Percentiles rank a stretch among this genome's conserved stretches.
These are phyloP conservation scores for Penicillium soppii DNA, from an alignment of 495 filamentous ascomycete genomes.

Conservation along the genomic window DNA sequence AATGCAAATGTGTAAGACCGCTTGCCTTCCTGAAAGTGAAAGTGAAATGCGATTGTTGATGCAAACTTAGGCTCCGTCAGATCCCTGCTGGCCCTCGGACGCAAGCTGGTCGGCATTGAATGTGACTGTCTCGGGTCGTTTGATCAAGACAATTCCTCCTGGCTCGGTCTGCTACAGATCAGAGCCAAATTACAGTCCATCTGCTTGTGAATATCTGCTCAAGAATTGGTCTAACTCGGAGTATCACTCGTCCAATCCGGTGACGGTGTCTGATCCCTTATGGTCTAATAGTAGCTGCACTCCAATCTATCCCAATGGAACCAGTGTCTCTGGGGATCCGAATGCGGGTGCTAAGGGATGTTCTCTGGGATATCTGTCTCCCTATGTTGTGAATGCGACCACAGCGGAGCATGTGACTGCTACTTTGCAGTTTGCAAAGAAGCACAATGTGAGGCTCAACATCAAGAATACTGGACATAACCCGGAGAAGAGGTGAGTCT, in stretches of 20 bases:
- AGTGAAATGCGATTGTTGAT: no score
- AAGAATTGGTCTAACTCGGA: neutral
- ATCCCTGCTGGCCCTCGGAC: slow-evolving; percentile 23
- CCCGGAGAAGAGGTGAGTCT: slow-evolving; percentile 6
- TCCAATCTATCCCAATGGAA: slow-evolving; percentile 24
- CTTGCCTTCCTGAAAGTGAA: no score
- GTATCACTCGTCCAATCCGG: neutral
- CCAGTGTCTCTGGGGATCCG: slow-evolving; percentile 23
- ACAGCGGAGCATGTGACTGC: slow-evolving; percentile 12
- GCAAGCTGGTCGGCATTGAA: slow-evolving; percentile 33
- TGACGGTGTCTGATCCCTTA: neutral
- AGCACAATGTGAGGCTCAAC: slow-evolving; percentile 53
- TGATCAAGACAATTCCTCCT: slow-evolving; percentile 32
- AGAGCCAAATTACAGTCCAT: neutral
- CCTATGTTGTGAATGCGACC: slow-evolving; percentile 20
- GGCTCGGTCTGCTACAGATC: slow-evolving; percentile 45
- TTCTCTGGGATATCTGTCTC: slow-evolving; percentile 11
- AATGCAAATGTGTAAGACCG: no score
- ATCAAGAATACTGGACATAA: slow-evolving; percentile 57
- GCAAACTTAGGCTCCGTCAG: no score
- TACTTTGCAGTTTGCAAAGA: slow-evolving; percentile 41
- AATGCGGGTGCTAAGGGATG: slow-evolving; percentile 28
- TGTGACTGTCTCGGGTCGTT: slow-evolving; percentile 24
- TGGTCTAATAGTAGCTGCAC: slow-evolving; percentile 12
- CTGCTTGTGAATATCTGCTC: neutral